Conservation (phyloP, 805 yeast species). For the Saccharomycopsis synnaedendra region DNA sequence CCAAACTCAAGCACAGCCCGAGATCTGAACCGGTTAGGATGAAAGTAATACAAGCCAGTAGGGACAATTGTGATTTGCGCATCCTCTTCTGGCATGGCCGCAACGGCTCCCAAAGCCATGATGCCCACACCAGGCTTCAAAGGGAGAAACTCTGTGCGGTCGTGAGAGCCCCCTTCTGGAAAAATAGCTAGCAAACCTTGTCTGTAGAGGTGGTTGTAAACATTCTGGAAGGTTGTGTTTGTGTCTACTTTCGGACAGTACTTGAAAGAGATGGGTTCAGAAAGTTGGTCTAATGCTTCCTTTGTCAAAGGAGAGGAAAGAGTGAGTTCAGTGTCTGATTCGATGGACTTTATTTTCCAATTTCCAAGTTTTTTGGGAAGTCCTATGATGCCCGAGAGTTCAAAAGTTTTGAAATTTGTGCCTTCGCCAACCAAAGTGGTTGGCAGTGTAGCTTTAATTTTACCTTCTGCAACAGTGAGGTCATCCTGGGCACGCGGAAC, state of each 20-base stretch:
- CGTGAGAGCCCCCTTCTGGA: constrained; percentile 99
- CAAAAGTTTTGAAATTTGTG: constrained; percentile 38
- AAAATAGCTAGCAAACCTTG: constrained; percentile 85
- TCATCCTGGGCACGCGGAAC: constrained; percentile 88
- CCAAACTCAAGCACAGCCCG: constrained; percentile 96
- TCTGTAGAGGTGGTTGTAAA: constrained; percentile 70
- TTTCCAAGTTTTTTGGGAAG: constrained; percentile 73
- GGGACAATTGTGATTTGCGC: constrained; percentile 84
- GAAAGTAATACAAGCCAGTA: constrained; percentile 95
- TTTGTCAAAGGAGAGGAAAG: constrained; percentile 56
- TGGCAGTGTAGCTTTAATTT: constrained; percentile 41
- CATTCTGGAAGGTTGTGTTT: constrained; percentile 68
- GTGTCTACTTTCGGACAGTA: constrained; percentile 82
- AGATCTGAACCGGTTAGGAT: constrained; percentile 89
- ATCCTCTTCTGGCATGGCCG: constrained; percentile 28
- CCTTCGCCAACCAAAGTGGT: constrained; percentile 45
- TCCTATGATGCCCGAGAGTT: constrained; percentile 56
- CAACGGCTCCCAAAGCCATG: constrained; percentile 95
- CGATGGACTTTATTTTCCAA: constrained; percentile 53
- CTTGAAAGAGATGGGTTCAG: constrained; percentile 48
- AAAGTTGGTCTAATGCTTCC: constrained; percentile 25
- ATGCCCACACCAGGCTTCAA: constrained; percentile 95
- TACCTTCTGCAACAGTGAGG: constrained; percentile 53
- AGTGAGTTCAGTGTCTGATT: constrained; percentile 59
- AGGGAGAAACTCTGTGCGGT: constrained; percentile 83